These are phyloP conservation scores for Jackrogersella multiformis DNA, from an alignment of 495 filamentous ascomycete genomes.

Conservation along the genomic window DNA sequence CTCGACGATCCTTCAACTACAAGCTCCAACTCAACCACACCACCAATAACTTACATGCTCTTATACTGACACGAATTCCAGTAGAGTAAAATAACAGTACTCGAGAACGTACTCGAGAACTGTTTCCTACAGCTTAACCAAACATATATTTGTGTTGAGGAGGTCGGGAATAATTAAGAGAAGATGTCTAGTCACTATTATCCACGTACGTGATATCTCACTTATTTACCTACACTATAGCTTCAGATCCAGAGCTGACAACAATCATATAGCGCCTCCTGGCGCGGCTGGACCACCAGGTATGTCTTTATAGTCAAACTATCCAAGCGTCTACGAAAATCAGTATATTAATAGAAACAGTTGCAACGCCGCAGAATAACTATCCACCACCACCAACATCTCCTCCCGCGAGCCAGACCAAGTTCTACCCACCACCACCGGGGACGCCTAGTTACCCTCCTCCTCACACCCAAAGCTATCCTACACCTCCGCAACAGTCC, in stretches of 20 bases:
- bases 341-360: constrained; percentile 28
- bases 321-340: background rate
- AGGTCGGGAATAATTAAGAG: background rate
- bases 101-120: background rate
- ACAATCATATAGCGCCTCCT: constrained; percentile 36
- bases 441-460: constrained; percentile 46
- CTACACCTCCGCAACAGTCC: constrained; percentile 52
- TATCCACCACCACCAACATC: constrained; percentile 52
- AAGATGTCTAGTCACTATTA: constrained; percentile 45
- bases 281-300: constrained; percentile 36
- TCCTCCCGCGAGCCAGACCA: constrained; percentile 56
- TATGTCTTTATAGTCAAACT: constrained; percentile 14
- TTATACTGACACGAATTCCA: background rate
- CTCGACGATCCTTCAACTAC: constrained; percentile 15
- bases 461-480: constrained; percentile 46
- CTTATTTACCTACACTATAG: background rate
- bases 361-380: constrained; percentile 45
- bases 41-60: background rate
- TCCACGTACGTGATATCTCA: constrained; percentile 33
- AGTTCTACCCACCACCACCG: constrained; percentile 55
- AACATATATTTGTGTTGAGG: background rate
- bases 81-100: background rate
- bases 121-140: background rate
- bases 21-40: background rate
- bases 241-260: constrained; percentile 17